Percentiles rank a stretch among this genome's conserved stretches.
Conservation (phyloP, 2,329 filamentous ascomycete genomes). For the Alternaria sp. region DNA sequence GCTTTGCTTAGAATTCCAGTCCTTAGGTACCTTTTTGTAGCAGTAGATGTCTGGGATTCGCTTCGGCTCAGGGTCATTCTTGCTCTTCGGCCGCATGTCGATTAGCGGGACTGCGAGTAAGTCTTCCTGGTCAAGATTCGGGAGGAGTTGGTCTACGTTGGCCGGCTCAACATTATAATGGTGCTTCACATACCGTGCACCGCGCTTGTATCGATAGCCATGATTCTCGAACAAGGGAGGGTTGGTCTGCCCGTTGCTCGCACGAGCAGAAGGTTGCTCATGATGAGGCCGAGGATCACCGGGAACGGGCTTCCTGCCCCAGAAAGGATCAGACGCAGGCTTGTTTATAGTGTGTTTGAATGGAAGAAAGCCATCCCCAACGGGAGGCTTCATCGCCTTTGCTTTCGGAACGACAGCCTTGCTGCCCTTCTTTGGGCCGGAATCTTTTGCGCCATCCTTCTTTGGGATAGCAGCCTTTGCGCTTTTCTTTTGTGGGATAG, state of each 20-base stretch:
- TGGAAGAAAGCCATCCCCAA: constrained; percentile 17
- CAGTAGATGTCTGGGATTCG: constrained; percentile 26
- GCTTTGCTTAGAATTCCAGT: constrained; percentile 35
- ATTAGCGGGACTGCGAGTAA: constrained; percentile 36
- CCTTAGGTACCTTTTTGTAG: constrained; percentile 30
- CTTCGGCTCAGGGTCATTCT: constrained; percentile 25
- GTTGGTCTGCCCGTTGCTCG: constrained; percentile 29
- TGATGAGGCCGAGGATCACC: constrained; percentile 25
- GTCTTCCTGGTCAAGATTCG: constrained; percentile 32
- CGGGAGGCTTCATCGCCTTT: constrained; percentile 18
- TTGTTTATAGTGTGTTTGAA: neutral
- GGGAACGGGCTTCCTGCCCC: constrained; percentile 34
- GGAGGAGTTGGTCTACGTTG: constrained; percentile 5
- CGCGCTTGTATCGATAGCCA: constrained; percentile 32
- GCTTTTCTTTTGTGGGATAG: neutral
- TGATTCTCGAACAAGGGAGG: constrained; percentile 43
- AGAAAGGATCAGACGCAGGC: constrained; percentile 19
- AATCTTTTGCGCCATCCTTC: neutral
- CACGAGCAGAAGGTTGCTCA: constrained; percentile 29
- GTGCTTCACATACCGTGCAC: constrained; percentile 24
- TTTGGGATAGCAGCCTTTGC: neutral
- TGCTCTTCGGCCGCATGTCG: constrained; percentile 37
- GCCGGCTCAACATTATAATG: constrained; percentile 18
- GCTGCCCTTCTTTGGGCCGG: neutral
- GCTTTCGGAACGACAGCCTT: neutral